phyloP scores from a whole-genome alignment of 2,329 filamentous ascomycete species.

The Phaeosphaeria sp. region DNA sequence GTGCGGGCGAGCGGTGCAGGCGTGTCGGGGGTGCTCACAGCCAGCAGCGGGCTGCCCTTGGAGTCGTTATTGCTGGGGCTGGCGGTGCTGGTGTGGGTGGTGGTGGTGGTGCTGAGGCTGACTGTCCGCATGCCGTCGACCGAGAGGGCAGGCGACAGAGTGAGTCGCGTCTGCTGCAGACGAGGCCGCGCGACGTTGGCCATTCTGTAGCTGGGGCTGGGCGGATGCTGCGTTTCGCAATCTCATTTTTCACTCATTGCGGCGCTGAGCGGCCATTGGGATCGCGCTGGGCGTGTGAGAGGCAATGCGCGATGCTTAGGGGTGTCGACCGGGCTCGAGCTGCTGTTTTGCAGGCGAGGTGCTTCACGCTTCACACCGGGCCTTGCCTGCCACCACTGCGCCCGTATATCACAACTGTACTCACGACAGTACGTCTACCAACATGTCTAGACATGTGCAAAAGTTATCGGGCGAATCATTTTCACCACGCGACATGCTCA shows the following conservation, averaged over 20 bases:
- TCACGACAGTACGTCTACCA: not conserved
- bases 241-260: conserved; percentile 36
- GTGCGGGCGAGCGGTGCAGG: conserved; percentile 27
- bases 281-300: conserved; percentile 32
- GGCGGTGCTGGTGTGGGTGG: not conserved
- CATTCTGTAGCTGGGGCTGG: conserved; percentile 23
- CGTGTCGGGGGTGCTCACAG: conserved; percentile 28
- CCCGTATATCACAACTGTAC: not conserved
- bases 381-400: not conserved
- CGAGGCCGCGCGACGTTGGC: conserved; percentile 34
- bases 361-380: conserved; percentile 9
- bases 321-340: too few species aligned
- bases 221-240: conserved; percentile 25
- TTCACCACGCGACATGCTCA: not conserved
- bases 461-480: not conserved
- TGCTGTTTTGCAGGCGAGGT: conserved; percentile 27
- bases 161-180: conserved; percentile 36
- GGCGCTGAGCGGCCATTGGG: conserved; percentile 36
- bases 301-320: conserved; percentile 38
- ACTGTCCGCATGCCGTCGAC: conserved; percentile 24
- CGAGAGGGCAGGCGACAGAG: conserved; percentile 37
- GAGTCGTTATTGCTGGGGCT: conserved; percentile 38
- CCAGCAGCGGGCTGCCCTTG: conserved; percentile 28
- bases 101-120: conserved; percentile 18
- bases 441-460: not conserved